Conservation (phyloP, 2,329 filamentous ascomycete genomes). For the Botrytis fabae region DNA sequence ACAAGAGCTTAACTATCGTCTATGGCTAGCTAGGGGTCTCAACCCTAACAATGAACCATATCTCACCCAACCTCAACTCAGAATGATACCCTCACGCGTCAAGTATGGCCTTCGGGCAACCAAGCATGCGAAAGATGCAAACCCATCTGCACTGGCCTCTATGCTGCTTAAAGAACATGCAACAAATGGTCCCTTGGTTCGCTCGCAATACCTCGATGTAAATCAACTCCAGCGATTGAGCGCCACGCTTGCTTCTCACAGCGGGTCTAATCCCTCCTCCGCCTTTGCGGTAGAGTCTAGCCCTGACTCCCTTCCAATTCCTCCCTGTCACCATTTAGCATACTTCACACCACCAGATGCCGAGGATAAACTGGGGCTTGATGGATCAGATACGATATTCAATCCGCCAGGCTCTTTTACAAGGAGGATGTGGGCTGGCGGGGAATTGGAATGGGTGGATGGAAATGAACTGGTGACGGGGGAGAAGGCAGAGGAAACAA, state of each 20-base stretch:
- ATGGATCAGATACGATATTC: constrained; percentile 62
- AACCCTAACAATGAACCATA: neutral
- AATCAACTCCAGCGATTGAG: constrained; percentile 63
- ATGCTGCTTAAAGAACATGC: constrained; percentile 44
- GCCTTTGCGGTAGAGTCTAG: constrained; percentile 7
- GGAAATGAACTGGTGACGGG: constrained; percentile 52
- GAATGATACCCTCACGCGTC: neutral
- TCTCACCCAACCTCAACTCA: neutral
- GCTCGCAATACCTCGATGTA: constrained; percentile 56
- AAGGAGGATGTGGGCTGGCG: constrained; percentile 68
- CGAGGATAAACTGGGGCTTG: constrained; percentile 55
- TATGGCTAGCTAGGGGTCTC: neutral
- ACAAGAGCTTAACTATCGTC: neutral
- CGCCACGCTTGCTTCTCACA: constrained; percentile 53
- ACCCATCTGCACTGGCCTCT: constrained; percentile 38
- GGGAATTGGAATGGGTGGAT: constrained; percentile 54
- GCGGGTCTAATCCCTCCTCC: constrained; percentile 41
- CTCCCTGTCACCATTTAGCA: constrained; percentile 56
- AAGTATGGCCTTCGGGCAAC: constrained; percentile 25
- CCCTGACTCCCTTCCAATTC: constrained; percentile 26
- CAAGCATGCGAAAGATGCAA: constrained; percentile 33
- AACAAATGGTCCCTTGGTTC: constrained; percentile 44
- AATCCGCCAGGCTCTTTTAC: constrained; percentile 62
- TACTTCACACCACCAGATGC: constrained; percentile 62
- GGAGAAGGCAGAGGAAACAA: constrained; percentile 57